Conservation (phyloP, 1,284 basidiomycete genomes). For the Farysia itapuensis region DNA sequence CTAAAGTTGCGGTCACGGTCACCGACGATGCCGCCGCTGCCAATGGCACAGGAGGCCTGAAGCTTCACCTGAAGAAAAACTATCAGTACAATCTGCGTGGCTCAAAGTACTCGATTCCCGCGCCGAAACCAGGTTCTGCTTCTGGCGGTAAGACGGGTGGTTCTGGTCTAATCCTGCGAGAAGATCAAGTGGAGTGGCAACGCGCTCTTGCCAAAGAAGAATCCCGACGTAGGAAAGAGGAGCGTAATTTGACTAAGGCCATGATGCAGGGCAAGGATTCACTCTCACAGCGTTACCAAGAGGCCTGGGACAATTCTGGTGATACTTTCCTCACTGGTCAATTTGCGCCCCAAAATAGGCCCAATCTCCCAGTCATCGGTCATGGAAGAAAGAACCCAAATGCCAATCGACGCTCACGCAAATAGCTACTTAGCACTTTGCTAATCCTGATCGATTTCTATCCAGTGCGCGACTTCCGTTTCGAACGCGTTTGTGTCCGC, state of each 20-base stretch:
- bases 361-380: constrained; percentile 51
- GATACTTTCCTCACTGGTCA: constrained; percentile 46
- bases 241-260: constrained; percentile 35
- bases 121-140: constrained; percentile 75
- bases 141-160: constrained; percentile 44
- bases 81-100: constrained; percentile 92
- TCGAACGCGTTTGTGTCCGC: too few relatives aligned
- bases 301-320: constrained; percentile 54
- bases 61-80: constrained; percentile 57
- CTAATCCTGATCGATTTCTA: too few relatives aligned
- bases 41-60: constrained; percentile 26
- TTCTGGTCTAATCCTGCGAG: constrained; percentile 47
- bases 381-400: constrained; percentile 58
- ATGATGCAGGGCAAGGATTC: constrained; percentile 48
- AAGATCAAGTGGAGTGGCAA: constrained; percentile 59
- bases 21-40: constrained; percentile 24
- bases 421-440: too few relatives aligned
- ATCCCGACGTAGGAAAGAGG: constrained; percentile 48
- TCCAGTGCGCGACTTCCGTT: too few relatives aligned
- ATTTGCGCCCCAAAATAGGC: constrained; percentile 14
- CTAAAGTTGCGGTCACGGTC: constrained; percentile 82
- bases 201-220: constrained; percentile 45
- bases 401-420: constrained; percentile 32
- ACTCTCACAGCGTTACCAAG: constrained; percentile 51
- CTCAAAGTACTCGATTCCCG: constrained; percentile 88